These are phyloP conservation scores for Psidium guajava DNA, from an alignment of 345 rosid species.

Conservation along the genomic window DNA sequence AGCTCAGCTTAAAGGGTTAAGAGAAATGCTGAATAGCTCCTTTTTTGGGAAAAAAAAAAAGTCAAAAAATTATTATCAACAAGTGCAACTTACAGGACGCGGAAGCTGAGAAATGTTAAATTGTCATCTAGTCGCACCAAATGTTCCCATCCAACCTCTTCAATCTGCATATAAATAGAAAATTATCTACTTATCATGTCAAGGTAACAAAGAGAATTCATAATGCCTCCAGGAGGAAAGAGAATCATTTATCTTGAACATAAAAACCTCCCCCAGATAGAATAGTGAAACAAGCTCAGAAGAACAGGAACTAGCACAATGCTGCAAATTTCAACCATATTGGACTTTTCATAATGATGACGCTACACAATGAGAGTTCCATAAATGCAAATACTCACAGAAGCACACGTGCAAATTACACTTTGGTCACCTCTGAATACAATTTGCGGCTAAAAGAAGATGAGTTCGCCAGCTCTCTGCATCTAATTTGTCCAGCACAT, in stretches of 20 bases:
- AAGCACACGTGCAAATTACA: background rate
- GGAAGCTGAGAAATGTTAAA: conserved; percentile 48
- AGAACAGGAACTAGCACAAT: background rate
- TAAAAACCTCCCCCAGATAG: background rate
- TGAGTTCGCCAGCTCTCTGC: conserved; percentile 29
- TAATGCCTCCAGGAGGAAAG: background rate
- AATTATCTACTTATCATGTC: background rate
- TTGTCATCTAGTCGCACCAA: conserved; percentile 41
- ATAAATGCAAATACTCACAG: background rate
- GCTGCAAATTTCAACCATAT: background rate
- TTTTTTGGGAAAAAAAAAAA: background rate
- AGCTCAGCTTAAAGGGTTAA: background rate
- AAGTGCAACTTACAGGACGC: conserved; percentile 34
- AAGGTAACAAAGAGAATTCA: background rate
- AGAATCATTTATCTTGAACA: background rate
- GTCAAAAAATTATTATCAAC: background rate
- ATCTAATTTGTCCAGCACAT: conserved; percentile 13
- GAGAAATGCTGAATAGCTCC: background rate
- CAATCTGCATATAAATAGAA: conserved; percentile 34
- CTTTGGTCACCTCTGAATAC: conserved; percentile 55
- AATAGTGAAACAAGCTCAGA: background rate
- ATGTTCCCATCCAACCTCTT: conserved; percentile 81
- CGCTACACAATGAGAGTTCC: background rate
- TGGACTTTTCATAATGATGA: background rate
- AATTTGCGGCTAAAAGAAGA: conserved; percentile 43